Evolutionary conservation across 1,284 basidiomycete species (phyloP).

Genomic region (Phellopilus nigrolimitatus): DNA sequence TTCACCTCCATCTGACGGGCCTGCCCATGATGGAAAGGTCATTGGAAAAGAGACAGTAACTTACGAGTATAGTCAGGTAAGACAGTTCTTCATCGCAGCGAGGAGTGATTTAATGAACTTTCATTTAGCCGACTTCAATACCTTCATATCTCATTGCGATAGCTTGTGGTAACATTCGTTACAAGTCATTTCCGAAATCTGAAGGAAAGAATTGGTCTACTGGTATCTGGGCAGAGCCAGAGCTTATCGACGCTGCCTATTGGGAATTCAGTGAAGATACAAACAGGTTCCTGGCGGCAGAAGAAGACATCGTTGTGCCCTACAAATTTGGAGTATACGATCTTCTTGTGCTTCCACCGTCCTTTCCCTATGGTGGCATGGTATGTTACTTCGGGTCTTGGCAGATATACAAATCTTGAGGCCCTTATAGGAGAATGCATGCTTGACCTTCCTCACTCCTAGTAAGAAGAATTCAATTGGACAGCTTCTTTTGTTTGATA

Average conservation of each 20-base stretch:
- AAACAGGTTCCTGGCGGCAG: constrained; percentile 71
- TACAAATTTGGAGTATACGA: constrained; percentile 93
- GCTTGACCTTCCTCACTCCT: constrained; percentile 84
- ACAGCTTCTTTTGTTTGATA: constrained; percentile 1
- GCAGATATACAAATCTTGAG: not conserved
- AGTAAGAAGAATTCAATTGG: constrained; percentile 42
- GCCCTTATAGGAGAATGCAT: constrained; percentile 67
- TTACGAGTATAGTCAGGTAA: constrained; percentile 68
- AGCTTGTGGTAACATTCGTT: constrained; percentile 79
- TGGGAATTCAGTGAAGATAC: constrained; percentile 90
- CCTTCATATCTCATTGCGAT: constrained; percentile 88
- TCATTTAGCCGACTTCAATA: constrained; percentile 68
- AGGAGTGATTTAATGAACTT: not conserved
- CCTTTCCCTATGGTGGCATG: constrained; percentile 93
- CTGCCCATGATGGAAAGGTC: constrained; percentile 59
- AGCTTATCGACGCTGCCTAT: constrained; percentile 72
- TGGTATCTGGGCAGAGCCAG: constrained; percentile 89
- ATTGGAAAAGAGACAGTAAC: constrained; percentile 66
- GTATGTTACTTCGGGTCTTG: constrained; percentile 34
- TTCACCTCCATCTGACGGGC: constrained; percentile 65
- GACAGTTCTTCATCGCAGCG: constrained; percentile 21
- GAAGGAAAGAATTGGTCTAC: constrained; percentile 70
- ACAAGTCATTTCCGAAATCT: constrained; percentile 57
- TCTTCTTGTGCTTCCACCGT: constrained; percentile 86
- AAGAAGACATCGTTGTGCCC: constrained; percentile 68